phyloP scores from a whole-genome alignment of 495 filamentous ascomycete genomes.

The Talaromyces borbonicus region DNA sequence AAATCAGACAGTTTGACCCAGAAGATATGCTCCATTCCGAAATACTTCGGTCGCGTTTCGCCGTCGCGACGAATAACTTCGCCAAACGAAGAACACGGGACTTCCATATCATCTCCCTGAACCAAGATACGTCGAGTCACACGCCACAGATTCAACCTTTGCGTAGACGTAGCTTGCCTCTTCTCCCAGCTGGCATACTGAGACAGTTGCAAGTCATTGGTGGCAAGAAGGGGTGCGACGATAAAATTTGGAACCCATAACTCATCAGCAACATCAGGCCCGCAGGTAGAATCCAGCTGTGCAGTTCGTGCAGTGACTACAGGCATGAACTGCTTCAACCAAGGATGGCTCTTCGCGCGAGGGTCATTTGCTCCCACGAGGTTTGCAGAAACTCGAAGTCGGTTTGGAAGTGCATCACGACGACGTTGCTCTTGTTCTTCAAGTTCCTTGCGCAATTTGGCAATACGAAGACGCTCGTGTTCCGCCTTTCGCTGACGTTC shows the following conservation, averaged over 20 bases:
- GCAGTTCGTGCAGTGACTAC: constrained; percentile 38
- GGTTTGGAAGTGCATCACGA: constrained; percentile 45
- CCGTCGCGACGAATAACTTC: constrained; percentile 36
- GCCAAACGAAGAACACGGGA: constrained; percentile 27
- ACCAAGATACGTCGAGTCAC: constrained; percentile 42
- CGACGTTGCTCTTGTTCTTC: constrained; percentile 48
- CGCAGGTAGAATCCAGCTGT: constrained; percentile 37
- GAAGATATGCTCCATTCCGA: constrained; percentile 54
- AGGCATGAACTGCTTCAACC: constrained; percentile 42
- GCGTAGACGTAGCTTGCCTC: constrained; percentile 33
- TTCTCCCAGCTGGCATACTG: constrained; percentile 65
- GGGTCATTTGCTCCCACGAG: constrained; percentile 38
- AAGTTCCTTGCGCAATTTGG: constrained; percentile 38
- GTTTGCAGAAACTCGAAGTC: constrained; percentile 39
- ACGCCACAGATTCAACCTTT: constrained; percentile 44
- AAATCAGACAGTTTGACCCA: constrained; percentile 76
- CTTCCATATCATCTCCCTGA: constrained; percentile 31
- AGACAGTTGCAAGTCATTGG: constrained; percentile 63
- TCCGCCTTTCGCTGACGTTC: constrained; percentile 45
- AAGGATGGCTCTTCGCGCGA: constrained; percentile 31
- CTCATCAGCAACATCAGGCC: constrained; percentile 39
- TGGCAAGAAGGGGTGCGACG: constrained; percentile 62
- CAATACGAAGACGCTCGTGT: constrained; percentile 44
- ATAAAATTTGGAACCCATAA: constrained; percentile 72
- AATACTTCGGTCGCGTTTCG: constrained; percentile 43